A percentile compares a stretch with the other conserved stretches of the same genome.
phyloP scores from a whole-genome alignment of 2,329 filamentous ascomycete genomes.

The Lasiodiplodia theobromae region DNA sequence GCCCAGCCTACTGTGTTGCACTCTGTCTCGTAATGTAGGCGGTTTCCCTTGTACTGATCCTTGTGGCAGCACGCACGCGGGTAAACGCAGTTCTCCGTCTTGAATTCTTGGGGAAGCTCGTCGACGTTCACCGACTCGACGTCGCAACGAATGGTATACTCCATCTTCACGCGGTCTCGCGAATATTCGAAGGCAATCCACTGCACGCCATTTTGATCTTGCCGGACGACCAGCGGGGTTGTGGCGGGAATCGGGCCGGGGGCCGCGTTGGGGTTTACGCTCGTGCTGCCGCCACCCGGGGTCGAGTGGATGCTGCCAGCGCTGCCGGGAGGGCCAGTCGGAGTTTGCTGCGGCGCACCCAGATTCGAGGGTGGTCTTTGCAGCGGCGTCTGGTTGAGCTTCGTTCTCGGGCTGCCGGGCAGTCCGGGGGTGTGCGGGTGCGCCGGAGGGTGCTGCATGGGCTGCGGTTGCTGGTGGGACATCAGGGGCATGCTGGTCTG shows the following conservation, averaged over 20 bases:
- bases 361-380: slow-evolving; percentile 63
- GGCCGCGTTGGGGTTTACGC: slow-evolving; percentile 86
- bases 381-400: slow-evolving; percentile 58
- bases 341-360: slow-evolving; percentile 48
- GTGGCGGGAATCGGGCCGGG: slow-evolving; percentile 97
- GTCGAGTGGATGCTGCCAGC: slow-evolving; percentile 50
- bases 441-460: slow-evolving; percentile 49
- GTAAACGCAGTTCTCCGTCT: slow-evolving; percentile 98
- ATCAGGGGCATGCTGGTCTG: slow-evolving; percentile 57
- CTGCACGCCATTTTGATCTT: slow-evolving; percentile 95
- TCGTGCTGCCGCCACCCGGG: slow-evolving; percentile 50
- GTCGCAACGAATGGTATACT: slow-evolving; percentile 97
- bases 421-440: slow-evolving; percentile 64
- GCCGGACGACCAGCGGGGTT: slow-evolving; percentile 89
- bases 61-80: slow-evolving; percentile 93
- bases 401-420: slow-evolving; percentile 64
- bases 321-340: slow-evolving; percentile 50
- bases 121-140: slow-evolving; percentile 96
- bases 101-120: slow-evolving; percentile 84
- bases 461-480: slow-evolving; percentile 58
- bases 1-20: slow-evolving; percentile 99
- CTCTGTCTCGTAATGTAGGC: slow-evolving; percentile 95
- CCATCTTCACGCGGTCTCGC: slow-evolving; percentile 96
- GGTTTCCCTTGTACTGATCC: slow-evolving; percentile 95
- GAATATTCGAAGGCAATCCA: slow-evolving; percentile 99